Evolutionary conservation across 805 yeast genomes (phyloP).

Genomic region (Suhomyces kilbournensis): DNA sequence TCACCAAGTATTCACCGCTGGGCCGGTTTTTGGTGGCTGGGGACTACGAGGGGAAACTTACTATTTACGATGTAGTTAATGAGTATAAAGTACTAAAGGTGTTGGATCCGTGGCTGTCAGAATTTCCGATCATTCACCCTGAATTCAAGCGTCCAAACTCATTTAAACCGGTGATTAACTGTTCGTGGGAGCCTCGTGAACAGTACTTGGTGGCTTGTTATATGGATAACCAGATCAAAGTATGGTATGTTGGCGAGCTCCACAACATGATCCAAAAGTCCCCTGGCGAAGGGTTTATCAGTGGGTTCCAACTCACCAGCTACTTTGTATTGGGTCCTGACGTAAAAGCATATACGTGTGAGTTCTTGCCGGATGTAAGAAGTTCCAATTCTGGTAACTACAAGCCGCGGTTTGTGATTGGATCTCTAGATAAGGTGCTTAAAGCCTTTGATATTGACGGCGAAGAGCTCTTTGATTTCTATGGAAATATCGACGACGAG

Average conservation of each 20-base stretch:
- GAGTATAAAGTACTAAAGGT: constrained; percentile 30
- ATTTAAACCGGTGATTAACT: constrained; percentile 53
- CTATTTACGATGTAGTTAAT: constrained; percentile 62
- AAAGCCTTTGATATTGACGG: constrained; percentile 41
- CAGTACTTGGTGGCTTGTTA: constrained; percentile 65
- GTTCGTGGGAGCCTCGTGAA: constrained; percentile 78
- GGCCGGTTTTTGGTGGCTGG: constrained; percentile 79
- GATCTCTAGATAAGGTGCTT: constrained; percentile 69
- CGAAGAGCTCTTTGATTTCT: constrained; percentile 41
- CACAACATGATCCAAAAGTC: constrained; percentile 14
- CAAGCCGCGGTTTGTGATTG: constrained; percentile 56
- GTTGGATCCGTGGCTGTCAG: constrained; percentile 27
- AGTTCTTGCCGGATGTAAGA: constrained; percentile 58
- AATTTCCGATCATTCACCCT: constrained; percentile 25
- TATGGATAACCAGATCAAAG: constrained; percentile 62
- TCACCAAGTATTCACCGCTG: constrained; percentile 68
- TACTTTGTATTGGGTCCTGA: constrained; percentile 41
- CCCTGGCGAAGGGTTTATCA: constrained; percentile 19
- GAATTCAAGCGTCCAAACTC: constrained; percentile 23
- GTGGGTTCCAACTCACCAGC: constrained; percentile 21
- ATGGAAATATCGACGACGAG: constrained; percentile 31
- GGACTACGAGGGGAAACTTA: constrained; percentile 61
- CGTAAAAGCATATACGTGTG: constrained; percentile 50
- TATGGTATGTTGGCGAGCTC: constrained; percentile 59
- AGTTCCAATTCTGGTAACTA: constrained; percentile 19